phyloP scores from a whole-genome alignment of 2,329 filamentous ascomycete genomes.

The Botryotinia convoluta region DNA sequence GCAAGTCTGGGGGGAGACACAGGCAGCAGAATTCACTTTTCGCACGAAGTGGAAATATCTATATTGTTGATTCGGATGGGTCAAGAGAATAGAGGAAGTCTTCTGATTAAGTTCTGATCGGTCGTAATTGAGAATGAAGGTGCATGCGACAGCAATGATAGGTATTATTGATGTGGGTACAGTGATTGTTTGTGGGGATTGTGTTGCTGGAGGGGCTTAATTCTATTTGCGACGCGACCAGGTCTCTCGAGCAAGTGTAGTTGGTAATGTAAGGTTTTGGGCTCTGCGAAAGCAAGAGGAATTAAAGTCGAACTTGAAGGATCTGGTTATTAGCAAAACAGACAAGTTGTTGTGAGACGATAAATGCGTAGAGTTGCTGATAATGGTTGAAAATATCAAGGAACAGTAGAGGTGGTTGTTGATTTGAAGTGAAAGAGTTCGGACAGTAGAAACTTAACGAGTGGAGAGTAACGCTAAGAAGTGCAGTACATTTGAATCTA shows the following conservation, averaged over 20 bases:
- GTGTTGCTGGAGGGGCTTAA: conserved; percentile 14
- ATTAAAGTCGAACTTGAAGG: not conserved
- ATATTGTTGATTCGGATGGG: not conserved
- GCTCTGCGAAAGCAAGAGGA: conserved; percentile 5
- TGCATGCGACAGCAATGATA: conserved; percentile 21
- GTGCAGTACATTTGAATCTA: not conserved
- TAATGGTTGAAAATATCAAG: not conserved
- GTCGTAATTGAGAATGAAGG: conserved; percentile 2
- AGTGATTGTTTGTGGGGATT: conserved; percentile 16
- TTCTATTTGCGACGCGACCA: conserved; percentile 17
- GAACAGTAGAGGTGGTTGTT: not conserved
- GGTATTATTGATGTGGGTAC: conserved; percentile 20
- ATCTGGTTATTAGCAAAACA: not conserved
- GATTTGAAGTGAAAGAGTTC: conserved; percentile 6
- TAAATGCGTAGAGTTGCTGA: not conserved
- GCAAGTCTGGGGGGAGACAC: conserved; percentile 21
- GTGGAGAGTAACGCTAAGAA: conserved; percentile 9
- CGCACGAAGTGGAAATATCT: conserved; percentile 13
- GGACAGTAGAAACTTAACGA: conserved; percentile 7
- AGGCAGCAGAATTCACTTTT: conserved; percentile 20
- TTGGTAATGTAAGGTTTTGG: not conserved
- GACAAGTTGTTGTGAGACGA: not conserved
- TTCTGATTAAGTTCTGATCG: not conserved
- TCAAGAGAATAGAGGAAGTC: not conserved
- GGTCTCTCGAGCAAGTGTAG: conserved; percentile 1